A percentile compares a stretch with the other conserved stretches of the same genome.
These are phyloP conservation scores for Backusella parvicylindrica DNA, from an alignment of 192 early-diverging fungal genomes.

Conservation along the genomic window DNA sequence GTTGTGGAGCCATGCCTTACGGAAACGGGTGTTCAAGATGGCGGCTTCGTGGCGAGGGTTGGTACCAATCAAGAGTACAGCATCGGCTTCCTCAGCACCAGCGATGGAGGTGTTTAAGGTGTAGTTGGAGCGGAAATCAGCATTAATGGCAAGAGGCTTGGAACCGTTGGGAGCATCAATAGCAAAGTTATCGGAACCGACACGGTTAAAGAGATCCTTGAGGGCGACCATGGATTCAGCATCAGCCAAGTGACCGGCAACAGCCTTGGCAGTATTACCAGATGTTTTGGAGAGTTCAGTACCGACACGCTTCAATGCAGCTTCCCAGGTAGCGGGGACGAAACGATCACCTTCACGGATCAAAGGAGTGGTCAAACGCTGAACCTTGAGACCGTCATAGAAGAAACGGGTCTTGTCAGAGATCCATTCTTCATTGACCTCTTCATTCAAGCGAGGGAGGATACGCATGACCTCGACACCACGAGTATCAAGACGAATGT, in stretches of 20 bases:
- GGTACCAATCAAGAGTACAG: conserved; percentile 85
- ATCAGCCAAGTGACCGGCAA: conserved; percentile 92
- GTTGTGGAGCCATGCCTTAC: conserved; percentile 88
- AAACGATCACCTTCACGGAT: conserved; percentile 82
- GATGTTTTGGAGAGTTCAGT: conserved; percentile 56
- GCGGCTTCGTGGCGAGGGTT: conserved; percentile 97
- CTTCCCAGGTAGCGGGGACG: conserved; percentile 79
- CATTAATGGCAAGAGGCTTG: conserved; percentile 44
- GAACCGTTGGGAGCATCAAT: conserved; percentile 63
- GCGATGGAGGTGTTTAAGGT: conserved; percentile 78
- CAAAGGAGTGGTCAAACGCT: conserved; percentile 91
- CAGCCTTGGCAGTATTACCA: conserved; percentile 68
- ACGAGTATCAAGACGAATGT: conserved; percentile 93
- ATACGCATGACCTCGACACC: conserved; percentile 97
- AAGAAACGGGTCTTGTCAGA: conserved; percentile 96
- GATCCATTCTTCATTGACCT: conserved; percentile 99
- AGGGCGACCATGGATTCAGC: conserved; percentile 91
- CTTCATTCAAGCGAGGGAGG: conserved; percentile 93
- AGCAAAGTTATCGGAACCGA: conserved; percentile 82
- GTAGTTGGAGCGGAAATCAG: conserved; percentile 91
- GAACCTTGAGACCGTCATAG: conserved; percentile 93
- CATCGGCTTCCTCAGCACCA: conserved; percentile 93
- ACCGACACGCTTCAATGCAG: conserved; percentile 75
- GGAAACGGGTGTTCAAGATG: conserved; percentile 93
- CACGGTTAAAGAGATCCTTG: conserved; percentile 90